Conservation (phyloP, 805 yeast species). For the Candida boleticola region DNA sequence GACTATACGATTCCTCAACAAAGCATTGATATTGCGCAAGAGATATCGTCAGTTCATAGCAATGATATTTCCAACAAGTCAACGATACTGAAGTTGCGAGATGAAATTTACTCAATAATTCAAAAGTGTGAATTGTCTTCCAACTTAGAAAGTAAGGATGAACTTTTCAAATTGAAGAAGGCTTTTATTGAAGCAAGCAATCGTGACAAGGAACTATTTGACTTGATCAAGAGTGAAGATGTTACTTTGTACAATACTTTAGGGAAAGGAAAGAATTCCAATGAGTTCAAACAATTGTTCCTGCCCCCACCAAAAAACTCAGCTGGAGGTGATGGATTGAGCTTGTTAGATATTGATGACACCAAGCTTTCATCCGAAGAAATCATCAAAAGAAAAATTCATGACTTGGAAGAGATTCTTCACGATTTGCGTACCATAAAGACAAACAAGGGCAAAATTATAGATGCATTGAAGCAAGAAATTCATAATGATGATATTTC, state of each 20-base stretch:
- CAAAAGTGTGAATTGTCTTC: conserved; percentile 30
- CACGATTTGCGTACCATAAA: conserved; percentile 62
- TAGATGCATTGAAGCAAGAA: conserved; percentile 63
- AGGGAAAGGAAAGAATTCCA: conserved; percentile 42
- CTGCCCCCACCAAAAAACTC: neutral
- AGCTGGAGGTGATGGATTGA: conserved; percentile 27
- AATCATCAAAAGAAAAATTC: conserved; percentile 35
- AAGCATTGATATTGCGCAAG: conserved; percentile 12
- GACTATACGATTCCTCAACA: conserved; percentile 6
- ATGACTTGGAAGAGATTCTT: conserved; percentile 52
- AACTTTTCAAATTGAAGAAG: conserved; percentile 54
- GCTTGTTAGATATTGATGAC: conserved; percentile 71
- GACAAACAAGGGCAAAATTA: conserved; percentile 58
- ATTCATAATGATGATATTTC: conserved; percentile 86
- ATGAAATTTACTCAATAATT: conserved; percentile 34
- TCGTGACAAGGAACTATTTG: conserved; percentile 55
- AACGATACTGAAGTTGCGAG: conserved; percentile 28
- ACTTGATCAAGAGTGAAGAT: conserved; percentile 39
- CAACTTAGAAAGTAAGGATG: conserved; percentile 41
- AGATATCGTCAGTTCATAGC: conserved; percentile 21
- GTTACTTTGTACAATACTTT: conserved; percentile 22
- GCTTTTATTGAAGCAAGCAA: conserved; percentile 59
- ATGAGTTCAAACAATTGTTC: conserved; percentile 36
- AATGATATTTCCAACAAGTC: conserved; percentile 36
- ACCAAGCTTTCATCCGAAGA: conserved; percentile 19